Evolutionary conservation across 768 basidiomycete species (phyloP).

Genomic region (Asterophora lycoperdoides): DNA sequence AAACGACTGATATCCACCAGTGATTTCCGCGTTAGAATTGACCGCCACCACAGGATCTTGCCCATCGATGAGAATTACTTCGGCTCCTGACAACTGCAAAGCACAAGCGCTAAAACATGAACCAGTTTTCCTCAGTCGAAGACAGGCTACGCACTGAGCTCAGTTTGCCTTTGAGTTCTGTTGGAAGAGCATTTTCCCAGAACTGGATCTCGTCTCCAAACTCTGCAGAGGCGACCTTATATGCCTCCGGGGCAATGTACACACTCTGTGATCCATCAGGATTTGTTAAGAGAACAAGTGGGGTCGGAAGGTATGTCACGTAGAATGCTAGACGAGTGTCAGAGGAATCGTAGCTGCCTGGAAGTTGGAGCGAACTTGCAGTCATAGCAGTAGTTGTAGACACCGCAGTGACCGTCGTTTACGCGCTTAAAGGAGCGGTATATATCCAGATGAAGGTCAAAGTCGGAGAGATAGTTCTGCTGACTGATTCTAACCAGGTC

Average conservation of each 20-base stretch:
- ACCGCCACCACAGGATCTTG: conserved; percentile 48
- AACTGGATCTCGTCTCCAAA: conserved; percentile 47
- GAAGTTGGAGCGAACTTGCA: conserved; percentile 13
- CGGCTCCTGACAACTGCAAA: conserved; percentile 44
- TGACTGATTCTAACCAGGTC: conserved; percentile 48
- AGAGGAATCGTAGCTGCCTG: neutral
- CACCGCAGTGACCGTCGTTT: conserved; percentile 57
- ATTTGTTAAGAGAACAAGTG: conserved; percentile 45
- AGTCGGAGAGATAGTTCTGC: conserved; percentile 45
- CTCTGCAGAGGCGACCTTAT: conserved; percentile 44
- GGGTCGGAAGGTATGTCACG: conserved; percentile 46
- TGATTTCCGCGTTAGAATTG: conserved; percentile 43
- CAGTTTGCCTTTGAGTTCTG: conserved; percentile 43
- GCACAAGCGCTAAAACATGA: neutral
- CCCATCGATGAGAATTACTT: conserved; percentile 51
- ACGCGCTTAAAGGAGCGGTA: conserved; percentile 49
- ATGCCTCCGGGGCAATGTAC: conserved; percentile 53
- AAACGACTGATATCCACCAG: conserved; percentile 51
- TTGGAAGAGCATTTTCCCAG: conserved; percentile 52
- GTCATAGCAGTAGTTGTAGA: conserved; percentile 49
- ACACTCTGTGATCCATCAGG: conserved; percentile 42
- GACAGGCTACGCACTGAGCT: conserved; percentile 29
- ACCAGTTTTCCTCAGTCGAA: neutral
- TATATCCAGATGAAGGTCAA: conserved; percentile 52
- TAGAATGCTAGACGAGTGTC: conserved; percentile 31